Evolutionary conservation across 495 filamentous ascomycete genomes (phyloP), one percentile per base, ranked within the genome.

Genomic region (Viridothelium virens): DNA sequence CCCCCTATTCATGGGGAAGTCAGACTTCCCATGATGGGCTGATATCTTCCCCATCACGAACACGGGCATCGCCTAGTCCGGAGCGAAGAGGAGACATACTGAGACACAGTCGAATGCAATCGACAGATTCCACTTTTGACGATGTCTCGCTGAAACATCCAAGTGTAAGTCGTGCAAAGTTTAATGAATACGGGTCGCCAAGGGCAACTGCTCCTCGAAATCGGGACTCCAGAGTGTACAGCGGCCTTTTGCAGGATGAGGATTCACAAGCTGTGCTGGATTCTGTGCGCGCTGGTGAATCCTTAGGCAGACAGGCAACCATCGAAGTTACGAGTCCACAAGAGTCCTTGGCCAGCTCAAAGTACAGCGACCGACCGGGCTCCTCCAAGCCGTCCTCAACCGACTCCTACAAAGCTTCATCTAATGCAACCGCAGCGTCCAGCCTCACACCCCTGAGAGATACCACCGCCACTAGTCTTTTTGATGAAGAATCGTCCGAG

Each of bases 1-100:
- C 75, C 6, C 70, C 69, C 5, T 67, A 70, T 48, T 74, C 74
- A 4, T 71, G 68, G 68, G 73, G 76, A 3, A 75, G 68, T 38
- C 68, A 71, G 3, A 67, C 68, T 38, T 75, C 74, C 12, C 69
- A 63, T 4, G 75, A 77, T 1, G 65, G 70, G 6, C 31, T 59
- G 3, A 59, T 59, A 7, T 39, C 68, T 18, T 67, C 70, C 3
- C 69, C 70, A 14, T 47, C 11, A 36, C 25, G 11, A 59, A 59
- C 53, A 34, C 18, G 53, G 7, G 53, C 53, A 9, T 59, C 53
- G 18, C 53, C 53, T 59, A 59, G 53, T 18, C 53, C 53, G 36
- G 53, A 59, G 31, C 53, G 53, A 36, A 59, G 53, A 36, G 31
- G 25, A 7, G 53, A 59, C 14, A 36, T 59, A n/a, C 4, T 5